Conservation (phyloP, 495 filamentous ascomycete genomes). For the Talaromyces wortmannii region DNA sequence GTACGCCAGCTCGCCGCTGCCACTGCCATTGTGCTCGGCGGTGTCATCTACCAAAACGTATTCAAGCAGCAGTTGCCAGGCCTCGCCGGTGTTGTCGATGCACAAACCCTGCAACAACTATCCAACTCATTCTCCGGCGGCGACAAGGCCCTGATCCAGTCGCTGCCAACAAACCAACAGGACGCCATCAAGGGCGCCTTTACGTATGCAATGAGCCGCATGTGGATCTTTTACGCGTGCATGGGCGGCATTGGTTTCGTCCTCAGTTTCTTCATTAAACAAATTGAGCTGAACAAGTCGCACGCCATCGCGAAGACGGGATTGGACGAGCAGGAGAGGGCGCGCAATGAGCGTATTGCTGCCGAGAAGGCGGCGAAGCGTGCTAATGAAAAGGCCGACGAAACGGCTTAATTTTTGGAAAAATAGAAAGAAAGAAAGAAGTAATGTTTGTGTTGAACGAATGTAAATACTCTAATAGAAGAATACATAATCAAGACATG, state of each 20-base stretch:
- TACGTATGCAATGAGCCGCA: conserved; percentile 48
- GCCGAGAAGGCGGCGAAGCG: conserved; percentile 15
- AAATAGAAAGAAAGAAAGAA: no score
- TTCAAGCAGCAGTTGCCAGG: conserved; percentile 33
- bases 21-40: conserved; percentile 49
- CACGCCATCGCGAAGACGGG: conserved; percentile 60
- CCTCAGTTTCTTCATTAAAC: conserved; percentile 46
- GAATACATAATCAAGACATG: background rate
- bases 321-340: conserved; percentile 43
- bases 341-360: conserved; percentile 28
- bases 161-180: conserved; percentile 39
- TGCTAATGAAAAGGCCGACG: conserved; percentile 16
- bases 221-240: conserved; percentile 62
- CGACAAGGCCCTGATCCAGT: conserved; percentile 46
- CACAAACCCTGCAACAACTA: conserved; percentile 21
- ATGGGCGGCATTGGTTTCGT: conserved; percentile 48
- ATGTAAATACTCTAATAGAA: background rate
- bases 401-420: no score
- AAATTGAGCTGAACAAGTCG: conserved; percentile 48
- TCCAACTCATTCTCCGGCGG: conserved; percentile 47
- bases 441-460: no score
- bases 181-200: conserved; percentile 46
- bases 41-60: conserved; percentile 51
- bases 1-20: conserved; percentile 42
- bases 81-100: conserved; percentile 28